Conservation (phyloP, 2,329 filamentous ascomycete genomes). For the Delphinella strobiligena region DNA sequence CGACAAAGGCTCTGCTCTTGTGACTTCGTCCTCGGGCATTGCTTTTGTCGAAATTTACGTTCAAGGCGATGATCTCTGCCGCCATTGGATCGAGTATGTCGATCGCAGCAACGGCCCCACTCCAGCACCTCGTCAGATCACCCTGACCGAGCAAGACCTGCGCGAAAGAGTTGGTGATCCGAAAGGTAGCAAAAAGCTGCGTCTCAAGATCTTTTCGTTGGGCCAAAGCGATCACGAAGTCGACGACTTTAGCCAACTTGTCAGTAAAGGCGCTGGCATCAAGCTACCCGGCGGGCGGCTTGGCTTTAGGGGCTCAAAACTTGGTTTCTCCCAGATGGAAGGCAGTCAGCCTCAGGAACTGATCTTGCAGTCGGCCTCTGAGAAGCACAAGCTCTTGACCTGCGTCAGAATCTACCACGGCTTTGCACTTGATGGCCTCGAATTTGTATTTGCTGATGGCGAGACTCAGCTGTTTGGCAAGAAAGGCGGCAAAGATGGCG, state of each 20-base stretch:
- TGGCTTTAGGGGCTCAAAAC: slow-evolving; percentile 62
- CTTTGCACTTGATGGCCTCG: slow-evolving; percentile 66
- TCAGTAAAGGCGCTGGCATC: slow-evolving; percentile 57
- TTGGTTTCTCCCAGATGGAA: slow-evolving; percentile 62
- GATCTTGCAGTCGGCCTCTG: slow-evolving; percentile 57
- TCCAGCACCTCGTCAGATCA: slow-evolving; percentile 55
- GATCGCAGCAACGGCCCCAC: slow-evolving; percentile 46
- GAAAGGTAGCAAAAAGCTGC: slow-evolving; percentile 57
- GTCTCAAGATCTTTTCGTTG: slow-evolving; percentile 62
- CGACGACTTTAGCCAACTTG: slow-evolving; percentile 59
- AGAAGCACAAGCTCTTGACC: slow-evolving; percentile 61
- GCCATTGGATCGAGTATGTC: slow-evolving; percentile 68
- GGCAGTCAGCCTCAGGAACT: slow-evolving; percentile 60
- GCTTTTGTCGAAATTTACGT: slow-evolving; percentile 73
- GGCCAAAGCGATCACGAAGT: slow-evolving; percentile 63
- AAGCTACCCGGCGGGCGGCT: slow-evolving; percentile 64
- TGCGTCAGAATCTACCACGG: slow-evolving; percentile 68
- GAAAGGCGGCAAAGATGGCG: slow-evolving; percentile 55
- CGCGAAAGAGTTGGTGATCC: slow-evolving; percentile 58
- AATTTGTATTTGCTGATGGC: slow-evolving; percentile 85
- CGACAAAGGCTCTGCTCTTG: slow-evolving; percentile 61
- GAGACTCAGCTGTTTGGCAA: slow-evolving; percentile 81
- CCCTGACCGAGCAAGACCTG: slow-evolving; percentile 63
- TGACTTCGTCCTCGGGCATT: slow-evolving; percentile 70
- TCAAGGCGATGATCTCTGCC: slow-evolving; percentile 71